A percentile compares a stretch with the other conserved stretches of the same genome.
These are phyloP conservation scores for Saksenaea vasiformis DNA, from an alignment of 371 early-diverging fungal genomes.

Conservation along the genomic window DNA sequence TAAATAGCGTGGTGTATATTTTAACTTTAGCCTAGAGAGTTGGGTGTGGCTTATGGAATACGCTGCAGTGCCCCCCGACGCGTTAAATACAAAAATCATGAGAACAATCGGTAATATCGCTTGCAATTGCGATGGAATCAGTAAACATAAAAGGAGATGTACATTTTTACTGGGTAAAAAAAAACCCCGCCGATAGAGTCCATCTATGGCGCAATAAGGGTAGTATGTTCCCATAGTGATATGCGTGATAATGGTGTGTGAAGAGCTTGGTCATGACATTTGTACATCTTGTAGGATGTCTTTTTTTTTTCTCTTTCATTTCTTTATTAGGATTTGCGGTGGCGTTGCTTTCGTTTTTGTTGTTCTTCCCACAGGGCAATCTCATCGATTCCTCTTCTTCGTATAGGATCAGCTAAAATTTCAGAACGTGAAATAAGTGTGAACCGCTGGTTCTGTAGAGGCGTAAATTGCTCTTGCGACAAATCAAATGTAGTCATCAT, in stretches of 20 bases:
- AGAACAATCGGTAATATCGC: no score
- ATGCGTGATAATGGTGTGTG: not conserved
- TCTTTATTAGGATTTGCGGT: not conserved
- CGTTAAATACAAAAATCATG: no score
- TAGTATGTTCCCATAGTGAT: not conserved
- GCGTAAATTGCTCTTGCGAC: not conserved
- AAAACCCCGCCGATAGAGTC: no score
- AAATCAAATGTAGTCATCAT: not conserved
- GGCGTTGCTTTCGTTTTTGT: constrained; percentile 14
- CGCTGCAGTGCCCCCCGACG: no score
- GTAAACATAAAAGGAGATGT: no score
- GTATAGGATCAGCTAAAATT: constrained; percentile 37
- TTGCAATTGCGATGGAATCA: no score
- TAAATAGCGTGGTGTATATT: no score
- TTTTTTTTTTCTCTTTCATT: not conserved
- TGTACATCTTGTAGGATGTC: not conserved
- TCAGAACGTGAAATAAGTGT: constrained; percentile 39
- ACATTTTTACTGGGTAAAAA: no score
- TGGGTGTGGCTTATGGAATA: no score
- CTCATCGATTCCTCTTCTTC: constrained; percentile 47
- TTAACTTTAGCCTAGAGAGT: no score
- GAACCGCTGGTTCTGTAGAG: constrained; percentile 9
- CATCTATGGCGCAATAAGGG: no score
- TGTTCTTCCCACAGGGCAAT: constrained; percentile 42
- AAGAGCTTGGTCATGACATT: not conserved